Base-by-base conservation (phyloP, 257 asterid species). In the Fraxinus pennsylvanica region DNA sequence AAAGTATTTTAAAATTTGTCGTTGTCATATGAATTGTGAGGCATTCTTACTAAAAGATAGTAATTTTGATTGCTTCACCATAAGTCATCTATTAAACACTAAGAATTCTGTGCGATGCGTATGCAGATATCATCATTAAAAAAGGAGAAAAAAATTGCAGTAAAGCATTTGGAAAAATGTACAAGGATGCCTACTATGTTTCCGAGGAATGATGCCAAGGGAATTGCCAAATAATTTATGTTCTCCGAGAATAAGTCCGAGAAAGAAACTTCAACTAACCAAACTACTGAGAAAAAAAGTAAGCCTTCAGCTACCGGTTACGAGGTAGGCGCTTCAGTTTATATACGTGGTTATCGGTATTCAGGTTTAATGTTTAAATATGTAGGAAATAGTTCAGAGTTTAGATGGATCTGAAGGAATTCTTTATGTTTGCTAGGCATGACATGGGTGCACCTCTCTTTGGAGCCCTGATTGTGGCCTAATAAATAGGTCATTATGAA, bases 161-260 rank as follows among this genome's bases (percentile, higher is more conserved):
- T n/a, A 57, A 19, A 57, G 66, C 66, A n/a, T 57, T 57, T 57
- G 27, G 29, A 57, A 9, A 57, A 57, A 57, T 57, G 66, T n/a
- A 57, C 66, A 57, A 57, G 66, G 66, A 57, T 57, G 1, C 66
- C 66, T 57, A 57, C 66, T 57, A 57, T 57, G 25, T n/a, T 57
- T 5, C 21, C 10, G 4, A 54, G 25, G 22, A 57, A 57, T n/a
- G 66, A 57, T 57, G 66, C 66, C 66, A 57, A 57, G 6, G 27
- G 66, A 57, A 57, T n/a, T 17, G 27, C n/a, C 65, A 54, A 54
- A 54, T 6, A 54, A n/a, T 1, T n/a, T 54, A 54, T 47, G 12
- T n/a, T 17, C 65, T 54, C 65, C 19, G 27, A 54, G 3, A 19
- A 19, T 19, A 10, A 52, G 0, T 19, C 65, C 5, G 65, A 5